Evolutionary conservation across 768 basidiomycete species (phyloP).

Genomic region (Tephrocybe sp.): DNA sequence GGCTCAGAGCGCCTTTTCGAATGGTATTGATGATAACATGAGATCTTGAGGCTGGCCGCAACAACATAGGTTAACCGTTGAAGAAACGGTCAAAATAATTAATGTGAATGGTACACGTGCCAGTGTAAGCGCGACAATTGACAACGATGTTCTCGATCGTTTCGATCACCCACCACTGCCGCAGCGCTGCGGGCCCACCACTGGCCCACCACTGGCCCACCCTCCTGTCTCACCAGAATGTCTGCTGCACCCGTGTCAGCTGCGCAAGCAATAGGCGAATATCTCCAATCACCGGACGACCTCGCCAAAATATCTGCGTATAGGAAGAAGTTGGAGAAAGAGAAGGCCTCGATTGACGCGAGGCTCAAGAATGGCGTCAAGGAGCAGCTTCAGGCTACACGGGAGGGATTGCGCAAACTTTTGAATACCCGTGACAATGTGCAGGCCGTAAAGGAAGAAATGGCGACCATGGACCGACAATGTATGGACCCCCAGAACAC

Average conservation of each 20-base stretch:
- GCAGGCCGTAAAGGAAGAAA: conserved; percentile 82
- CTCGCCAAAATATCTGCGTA: conserved; percentile 85
- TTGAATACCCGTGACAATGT: conserved; percentile 76
- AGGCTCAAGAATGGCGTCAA: conserved; percentile 89
- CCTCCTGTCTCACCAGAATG: conserved; percentile 29
- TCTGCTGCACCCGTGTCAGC: conserved; percentile 65
- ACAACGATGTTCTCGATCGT: not conserved
- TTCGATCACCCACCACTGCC: conserved; percentile 6
- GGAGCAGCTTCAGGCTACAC: conserved; percentile 88
- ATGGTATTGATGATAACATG: not conserved
- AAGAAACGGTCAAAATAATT: not conserved
- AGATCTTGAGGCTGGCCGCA: conserved; percentile 6
- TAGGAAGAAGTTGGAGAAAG: conserved; percentile 93
- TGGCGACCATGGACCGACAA: conserved; percentile 75
- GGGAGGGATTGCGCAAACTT: conserved; percentile 83
- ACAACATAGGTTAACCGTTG: not conserved
- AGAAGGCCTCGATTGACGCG: conserved; percentile 91
- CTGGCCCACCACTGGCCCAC: no score
- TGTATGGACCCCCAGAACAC: conserved; percentile 74
- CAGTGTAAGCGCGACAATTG: not conserved
- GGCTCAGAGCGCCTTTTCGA: not conserved
- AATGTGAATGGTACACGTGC: conserved; percentile 9
- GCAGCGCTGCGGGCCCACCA: conserved; percentile 9
- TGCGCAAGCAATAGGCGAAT: conserved; percentile 85
- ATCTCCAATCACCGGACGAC: conserved; percentile 92